Conservation (phyloP, 345 rosid genomes). For the Cardiospermum halicacabum region DNA sequence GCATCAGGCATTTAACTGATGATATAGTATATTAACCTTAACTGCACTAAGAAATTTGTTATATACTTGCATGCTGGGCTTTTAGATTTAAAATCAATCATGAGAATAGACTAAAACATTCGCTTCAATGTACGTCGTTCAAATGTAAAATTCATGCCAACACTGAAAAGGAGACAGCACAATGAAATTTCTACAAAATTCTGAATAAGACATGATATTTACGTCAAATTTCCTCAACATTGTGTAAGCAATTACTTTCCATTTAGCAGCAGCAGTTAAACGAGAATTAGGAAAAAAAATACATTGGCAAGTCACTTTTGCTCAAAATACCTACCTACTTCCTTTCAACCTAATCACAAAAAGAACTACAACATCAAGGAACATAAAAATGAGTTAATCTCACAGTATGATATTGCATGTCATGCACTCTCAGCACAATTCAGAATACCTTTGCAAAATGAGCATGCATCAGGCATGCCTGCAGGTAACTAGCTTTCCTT, state of each 20-base stretch:
- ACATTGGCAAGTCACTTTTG: neutral
- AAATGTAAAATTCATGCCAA: neutral
- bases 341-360: neutral
- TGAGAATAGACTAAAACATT: neutral
- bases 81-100: neutral
- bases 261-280: neutral
- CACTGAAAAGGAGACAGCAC: neutral
- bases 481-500: conserved; percentile 85
- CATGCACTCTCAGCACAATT: conserved; percentile 13
- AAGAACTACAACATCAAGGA: neutral
- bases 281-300: neutral
- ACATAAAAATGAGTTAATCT: neutral
- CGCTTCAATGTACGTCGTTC: neutral
- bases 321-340: neutral
- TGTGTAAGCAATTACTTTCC: neutral
- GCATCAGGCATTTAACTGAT: conserved; percentile 4
- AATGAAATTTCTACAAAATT: neutral
- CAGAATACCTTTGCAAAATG: conserved; percentile 85
- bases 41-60: neutral
- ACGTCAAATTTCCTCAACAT: neutral
- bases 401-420: neutral
- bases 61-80: conserved; percentile 4
- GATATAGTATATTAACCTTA: neutral
- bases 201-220: neutral
- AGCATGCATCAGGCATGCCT: conserved; percentile 99